Percentiles rank a stretch among this genome's conserved stretches.
Conservation (phyloP, 805 yeast genomes). For the Metschnikowia reukaufii region DNA sequence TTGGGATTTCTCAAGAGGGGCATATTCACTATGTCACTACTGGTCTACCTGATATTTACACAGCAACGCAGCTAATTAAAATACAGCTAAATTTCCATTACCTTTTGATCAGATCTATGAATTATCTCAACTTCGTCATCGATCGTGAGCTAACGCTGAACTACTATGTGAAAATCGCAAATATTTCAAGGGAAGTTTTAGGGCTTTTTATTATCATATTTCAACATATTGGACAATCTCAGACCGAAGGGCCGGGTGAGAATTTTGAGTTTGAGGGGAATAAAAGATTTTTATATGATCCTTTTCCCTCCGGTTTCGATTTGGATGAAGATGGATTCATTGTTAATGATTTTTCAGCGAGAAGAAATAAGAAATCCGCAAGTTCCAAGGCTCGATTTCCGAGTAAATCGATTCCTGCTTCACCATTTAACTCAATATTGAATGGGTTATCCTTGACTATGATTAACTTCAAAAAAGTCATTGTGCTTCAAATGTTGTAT, state of each 20-base stretch:
- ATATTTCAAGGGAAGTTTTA: slow-evolving; percentile 39
- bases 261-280: background rate
- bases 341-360: slow-evolving; percentile 43
- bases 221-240: slow-evolving; percentile 31
- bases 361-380: slow-evolving; percentile 26
- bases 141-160: slow-evolving; percentile 39
- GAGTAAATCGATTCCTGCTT: slow-evolving; percentile 29
- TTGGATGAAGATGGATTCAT: slow-evolving; percentile 48
- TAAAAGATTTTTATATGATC: slow-evolving; percentile 2
- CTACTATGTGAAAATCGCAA: slow-evolving; percentile 36
- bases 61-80: slow-evolving; percentile 41
- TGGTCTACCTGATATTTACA: slow-evolving; percentile 39
- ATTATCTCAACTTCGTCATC: slow-evolving; percentile 40
- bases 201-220: slow-evolving; percentile 39
- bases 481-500: slow-evolving; percentile 44
- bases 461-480: slow-evolving; percentile 43
- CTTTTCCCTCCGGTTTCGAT: slow-evolving; percentile 29
- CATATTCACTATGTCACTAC: slow-evolving; percentile 25
- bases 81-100: slow-evolving; percentile 47
- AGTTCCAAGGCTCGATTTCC: slow-evolving; percentile 7
- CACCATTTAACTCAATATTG: slow-evolving; percentile 42
- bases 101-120: slow-evolving; percentile 41
- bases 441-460: slow-evolving; percentile 45
- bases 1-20: slow-evolving; percentile 18
- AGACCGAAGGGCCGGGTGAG: slow-evolving; percentile 1